These are phyloP conservation scores for Fusarium temperatum DNA, from an alignment of 2,329 filamentous ascomycete genomes.

Conservation along the genomic window DNA sequence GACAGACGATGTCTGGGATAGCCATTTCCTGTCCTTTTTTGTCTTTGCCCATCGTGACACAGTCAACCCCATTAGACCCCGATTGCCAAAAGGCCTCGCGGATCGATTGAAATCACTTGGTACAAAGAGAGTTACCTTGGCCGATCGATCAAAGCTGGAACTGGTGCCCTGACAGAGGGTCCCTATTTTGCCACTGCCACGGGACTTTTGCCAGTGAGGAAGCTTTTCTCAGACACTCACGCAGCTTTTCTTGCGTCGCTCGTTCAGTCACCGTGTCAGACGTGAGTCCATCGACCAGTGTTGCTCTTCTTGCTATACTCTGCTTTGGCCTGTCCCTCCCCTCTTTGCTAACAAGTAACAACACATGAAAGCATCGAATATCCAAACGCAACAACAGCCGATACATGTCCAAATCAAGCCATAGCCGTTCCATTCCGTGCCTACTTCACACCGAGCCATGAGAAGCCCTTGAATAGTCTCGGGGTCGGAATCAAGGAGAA, in stretches of 20 bases:
- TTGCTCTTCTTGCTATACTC: not conserved
- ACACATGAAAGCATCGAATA: not conserved
- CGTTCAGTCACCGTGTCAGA: not conserved
- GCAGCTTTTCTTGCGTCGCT: not conserved
- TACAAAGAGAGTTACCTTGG: not conserved
- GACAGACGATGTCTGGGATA: not conserved
- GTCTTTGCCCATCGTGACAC: not conserved
- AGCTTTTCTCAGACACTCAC: not conserved
- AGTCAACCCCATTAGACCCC: not conserved
- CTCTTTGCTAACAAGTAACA: not conserved
- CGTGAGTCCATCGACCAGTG: not conserved
- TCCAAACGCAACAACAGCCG: not conserved
- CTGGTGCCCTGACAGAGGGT: not conserved
- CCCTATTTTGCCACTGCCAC: not conserved
- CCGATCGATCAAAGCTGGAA: not conserved
- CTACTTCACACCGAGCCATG: not conserved
- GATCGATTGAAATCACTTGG: not conserved
- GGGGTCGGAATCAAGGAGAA: slow-evolving; percentile 16
- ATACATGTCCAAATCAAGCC: not conserved
- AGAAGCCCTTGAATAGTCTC: not conserved
- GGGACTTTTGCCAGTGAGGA: not conserved
- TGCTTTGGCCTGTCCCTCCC: not conserved
- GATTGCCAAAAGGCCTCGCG: fast-evolving
- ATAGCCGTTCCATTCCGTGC: slow-evolving; percentile 2
- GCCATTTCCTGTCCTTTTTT: not conserved